A percentile compares a stretch with the other conserved stretches of the same genome.
These are phyloP conservation scores for Drosera capensis DNA, from an alignment of 148 eudicot species.

Conservation along the genomic window DNA sequence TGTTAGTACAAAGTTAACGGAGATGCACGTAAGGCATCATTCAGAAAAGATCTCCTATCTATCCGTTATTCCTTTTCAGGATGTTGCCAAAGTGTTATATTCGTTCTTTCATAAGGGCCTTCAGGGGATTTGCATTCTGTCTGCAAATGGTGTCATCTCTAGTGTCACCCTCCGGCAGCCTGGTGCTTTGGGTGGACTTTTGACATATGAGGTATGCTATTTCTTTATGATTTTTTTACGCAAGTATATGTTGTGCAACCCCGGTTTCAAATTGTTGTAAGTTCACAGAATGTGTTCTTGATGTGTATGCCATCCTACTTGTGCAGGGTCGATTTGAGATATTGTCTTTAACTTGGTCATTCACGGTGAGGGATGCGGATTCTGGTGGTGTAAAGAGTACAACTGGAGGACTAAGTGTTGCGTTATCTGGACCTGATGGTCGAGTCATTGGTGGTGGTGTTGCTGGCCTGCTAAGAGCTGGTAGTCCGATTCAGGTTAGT, in stretches of 20 bases:
- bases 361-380: slow-evolving; percentile 34
- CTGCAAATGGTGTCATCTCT: slow-evolving; percentile 69
- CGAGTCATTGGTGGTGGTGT: slow-evolving; percentile 77
- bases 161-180: slow-evolving; percentile 65
- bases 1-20: too few relatives aligned
- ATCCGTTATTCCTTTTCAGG: slow-evolving; percentile 29
- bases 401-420: slow-evolving; percentile 63
- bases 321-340: slow-evolving; percentile 80
- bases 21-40: neutral
- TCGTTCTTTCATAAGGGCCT: slow-evolving; percentile 39
- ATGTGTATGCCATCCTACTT: neutral
- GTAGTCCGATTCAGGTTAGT: slow-evolving; percentile 69
- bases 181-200: slow-evolving; percentile 50
- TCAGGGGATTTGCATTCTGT: slow-evolving; percentile 46
- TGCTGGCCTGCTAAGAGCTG: slow-evolving; percentile 66
- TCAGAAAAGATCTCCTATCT: neutral
- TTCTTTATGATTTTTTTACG: neutral
- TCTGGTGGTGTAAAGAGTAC: slow-evolving; percentile 42
- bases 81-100: slow-evolving; percentile 44
- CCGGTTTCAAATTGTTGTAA: neutral
- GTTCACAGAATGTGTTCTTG: slow-evolving; percentile 2
- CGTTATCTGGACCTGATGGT: slow-evolving; percentile 76
- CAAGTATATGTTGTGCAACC: neutral
- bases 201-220: slow-evolving; percentile 51
- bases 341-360: slow-evolving; percentile 54